A percentile compares a stretch with the other conserved stretches of the same genome.
These are phyloP conservation scores for Colletotrichum lini DNA, from an alignment of 2,329 filamentous ascomycete genomes.

Conservation along the genomic window DNA sequence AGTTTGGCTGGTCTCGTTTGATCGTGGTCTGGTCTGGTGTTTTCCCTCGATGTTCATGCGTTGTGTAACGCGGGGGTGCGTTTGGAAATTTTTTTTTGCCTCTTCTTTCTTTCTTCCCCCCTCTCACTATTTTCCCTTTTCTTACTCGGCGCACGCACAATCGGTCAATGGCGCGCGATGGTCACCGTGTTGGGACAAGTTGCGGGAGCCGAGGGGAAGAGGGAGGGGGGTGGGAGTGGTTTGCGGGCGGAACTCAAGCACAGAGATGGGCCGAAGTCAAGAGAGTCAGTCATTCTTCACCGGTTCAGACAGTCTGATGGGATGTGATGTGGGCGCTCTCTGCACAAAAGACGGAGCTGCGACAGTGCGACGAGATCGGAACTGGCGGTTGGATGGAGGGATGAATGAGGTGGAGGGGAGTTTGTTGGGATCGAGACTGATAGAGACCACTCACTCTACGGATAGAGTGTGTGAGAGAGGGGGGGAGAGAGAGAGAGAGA, in stretches of 20 bases:
- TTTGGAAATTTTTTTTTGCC: too few relatives aligned
- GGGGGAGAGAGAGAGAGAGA: too few relatives aligned
- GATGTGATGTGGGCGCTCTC: not conserved
- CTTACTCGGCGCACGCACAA: not conserved
- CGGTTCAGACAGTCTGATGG: not conserved
- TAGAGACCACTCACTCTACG: not conserved
- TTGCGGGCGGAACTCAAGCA: conserved; percentile 16
- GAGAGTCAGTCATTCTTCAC: not conserved
- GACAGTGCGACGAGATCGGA: conserved; percentile 3
- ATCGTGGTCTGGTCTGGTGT: conserved; percentile 34
- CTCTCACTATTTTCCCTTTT: not conserved
- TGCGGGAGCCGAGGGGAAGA: not conserved
- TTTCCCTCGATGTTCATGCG: conserved; percentile 11
- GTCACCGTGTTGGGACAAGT: conserved; percentile 36
- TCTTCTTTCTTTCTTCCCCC: not conserved
- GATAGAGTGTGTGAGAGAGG: too few relatives aligned
- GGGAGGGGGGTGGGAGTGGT: not conserved
- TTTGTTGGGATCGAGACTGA: not conserved
- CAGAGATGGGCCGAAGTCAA: conserved; percentile 25
- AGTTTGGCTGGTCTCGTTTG: conserved; percentile 26
- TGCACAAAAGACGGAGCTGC: conserved; percentile 2
- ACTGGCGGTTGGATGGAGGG: not conserved
- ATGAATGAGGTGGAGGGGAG: not conserved
- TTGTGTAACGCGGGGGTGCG: not conserved
- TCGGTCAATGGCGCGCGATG: conserved; percentile 14